These are phyloP conservation scores for Novymonas esmeraldas DNA, from an alignment of 208 protist genomes.

Conservation along the genomic window DNA sequence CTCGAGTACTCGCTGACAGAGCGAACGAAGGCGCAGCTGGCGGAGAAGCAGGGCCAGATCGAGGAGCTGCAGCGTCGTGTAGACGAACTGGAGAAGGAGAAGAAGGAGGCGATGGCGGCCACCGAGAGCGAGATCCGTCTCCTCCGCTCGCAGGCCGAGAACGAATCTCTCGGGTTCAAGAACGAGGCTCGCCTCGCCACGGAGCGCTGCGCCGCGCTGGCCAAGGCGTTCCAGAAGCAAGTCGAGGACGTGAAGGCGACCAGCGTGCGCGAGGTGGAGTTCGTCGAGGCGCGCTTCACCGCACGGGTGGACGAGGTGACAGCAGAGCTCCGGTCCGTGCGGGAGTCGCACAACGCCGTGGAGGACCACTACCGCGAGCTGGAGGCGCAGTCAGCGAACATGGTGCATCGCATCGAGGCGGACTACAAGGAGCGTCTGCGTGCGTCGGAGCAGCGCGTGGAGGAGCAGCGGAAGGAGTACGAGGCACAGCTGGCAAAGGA, in stretches of 20 bases:
- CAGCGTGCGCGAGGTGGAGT: constrained; percentile 65
- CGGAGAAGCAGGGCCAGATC: constrained; percentile 53
- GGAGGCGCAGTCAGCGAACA: constrained; percentile 46
- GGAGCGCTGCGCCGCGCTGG: constrained; percentile 55
- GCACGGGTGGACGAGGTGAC: constrained; percentile 59
- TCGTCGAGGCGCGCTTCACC: constrained; percentile 69
- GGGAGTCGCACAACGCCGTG: constrained; percentile 40
- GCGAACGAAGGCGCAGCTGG: constrained; percentile 45
- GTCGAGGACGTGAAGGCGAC: constrained; percentile 81
- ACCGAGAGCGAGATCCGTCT: constrained; percentile 78
- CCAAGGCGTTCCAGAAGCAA: constrained; percentile 61
- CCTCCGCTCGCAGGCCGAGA: constrained; percentile 73
- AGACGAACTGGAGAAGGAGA: constrained; percentile 39
- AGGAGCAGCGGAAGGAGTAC: constrained; percentile 55
- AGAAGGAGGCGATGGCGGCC: constrained; percentile 46
- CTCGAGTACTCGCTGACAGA: constrained; percentile 67
- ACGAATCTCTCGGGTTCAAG: constrained; percentile 51
- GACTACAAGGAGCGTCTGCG: constrained; percentile 81
- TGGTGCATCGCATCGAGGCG: constrained; percentile 64
- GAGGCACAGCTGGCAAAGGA: constrained; percentile 49
- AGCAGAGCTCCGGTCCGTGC: constrained; percentile 63
- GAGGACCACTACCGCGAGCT: constrained; percentile 63
- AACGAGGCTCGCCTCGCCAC: constrained; percentile 57
- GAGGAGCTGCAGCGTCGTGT: constrained; percentile 37
- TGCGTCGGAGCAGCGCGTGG: constrained; percentile 57